These are phyloP conservation scores for Eimeria maxima DNA, from an alignment of 169 alveolate species.

Conservation along the genomic window DNA sequence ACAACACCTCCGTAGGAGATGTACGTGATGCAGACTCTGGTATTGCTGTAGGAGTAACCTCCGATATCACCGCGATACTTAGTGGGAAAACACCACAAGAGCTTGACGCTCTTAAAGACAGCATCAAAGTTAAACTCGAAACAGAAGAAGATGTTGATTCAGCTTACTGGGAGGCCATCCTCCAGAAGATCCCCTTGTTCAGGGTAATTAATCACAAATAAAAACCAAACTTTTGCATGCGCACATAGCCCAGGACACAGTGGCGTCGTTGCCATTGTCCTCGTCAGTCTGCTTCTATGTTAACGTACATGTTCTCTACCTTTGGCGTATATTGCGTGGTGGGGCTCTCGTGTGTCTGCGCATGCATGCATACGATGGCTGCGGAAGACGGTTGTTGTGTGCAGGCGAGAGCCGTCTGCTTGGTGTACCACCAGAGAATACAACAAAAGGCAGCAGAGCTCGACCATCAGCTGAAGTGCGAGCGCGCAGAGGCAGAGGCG, in stretches of 20 bases:
- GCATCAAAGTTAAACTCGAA: slow-evolving; percentile 68
- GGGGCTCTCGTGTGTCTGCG: not conserved
- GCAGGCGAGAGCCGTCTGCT: slow-evolving; percentile 78
- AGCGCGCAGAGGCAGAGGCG: slow-evolving; percentile 57
- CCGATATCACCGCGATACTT: slow-evolving; percentile 70
- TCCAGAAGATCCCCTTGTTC: slow-evolving; percentile 77
- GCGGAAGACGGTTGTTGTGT: not conserved
- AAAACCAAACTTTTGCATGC: not conserved
- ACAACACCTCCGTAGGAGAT: slow-evolving; percentile 15
- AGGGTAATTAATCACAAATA: slow-evolving; percentile 5
- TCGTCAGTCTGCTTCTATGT: not conserved
- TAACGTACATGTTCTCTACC: not conserved
- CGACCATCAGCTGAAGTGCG: slow-evolving; percentile 54
- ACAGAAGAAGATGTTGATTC: slow-evolving; percentile 78
- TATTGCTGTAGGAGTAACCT: slow-evolving; percentile 66
- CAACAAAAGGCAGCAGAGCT: slow-evolving; percentile 58
- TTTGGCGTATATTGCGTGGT: too few relatives aligned
- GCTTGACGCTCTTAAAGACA: slow-evolving; percentile 65
- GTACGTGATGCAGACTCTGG: slow-evolving; percentile 77
- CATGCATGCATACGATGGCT: not conserved
- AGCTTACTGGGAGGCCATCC: slow-evolving; percentile 84
- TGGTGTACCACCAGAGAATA: slow-evolving; percentile 61
- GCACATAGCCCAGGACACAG: too few relatives aligned
- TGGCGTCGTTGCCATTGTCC: not conserved
- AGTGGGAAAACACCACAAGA: slow-evolving; percentile 66